Conservation (phyloP, 257 asterid genomes). For the Capsicum baccatum region DNA sequence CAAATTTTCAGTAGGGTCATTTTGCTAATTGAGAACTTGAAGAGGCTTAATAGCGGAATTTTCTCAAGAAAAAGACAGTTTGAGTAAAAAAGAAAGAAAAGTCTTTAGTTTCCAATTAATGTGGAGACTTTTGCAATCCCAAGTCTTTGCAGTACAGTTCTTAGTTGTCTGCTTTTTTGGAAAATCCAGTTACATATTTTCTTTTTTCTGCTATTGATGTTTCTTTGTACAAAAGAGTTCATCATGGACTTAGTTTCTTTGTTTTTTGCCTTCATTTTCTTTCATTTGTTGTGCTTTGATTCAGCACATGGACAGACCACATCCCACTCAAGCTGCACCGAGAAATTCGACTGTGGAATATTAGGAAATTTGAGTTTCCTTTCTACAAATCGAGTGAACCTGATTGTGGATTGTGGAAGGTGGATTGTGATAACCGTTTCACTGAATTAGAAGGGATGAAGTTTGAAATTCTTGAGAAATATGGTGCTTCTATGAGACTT, state of each 20-base stretch:
- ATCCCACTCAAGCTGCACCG: neutral
- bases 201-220: too few relatives aligned
- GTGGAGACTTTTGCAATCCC: neutral
- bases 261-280: neutral
- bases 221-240: neutral
- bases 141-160: neutral
- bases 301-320: neutral
- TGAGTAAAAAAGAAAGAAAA: neutral
- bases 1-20: too few relatives aligned
- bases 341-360: neutral
- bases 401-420: constrained; percentile 10
- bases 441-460: too few relatives aligned
- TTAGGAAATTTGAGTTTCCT: constrained; percentile 10
- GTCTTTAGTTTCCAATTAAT: neutral
- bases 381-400: neutral
- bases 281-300: neutral
- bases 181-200: neutral
- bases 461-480: neutral
- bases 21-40: too few relatives aligned
- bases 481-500: neutral
- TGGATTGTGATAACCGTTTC: too few relatives aligned
- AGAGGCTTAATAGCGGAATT: too few relatives aligned
- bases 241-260: neutral
- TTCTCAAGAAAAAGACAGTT: too few relatives aligned
- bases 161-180: neutral